phyloP scores from a whole-genome alignment of 2,329 filamentous ascomycete genomes.

The Fusarium subtropicale region DNA sequence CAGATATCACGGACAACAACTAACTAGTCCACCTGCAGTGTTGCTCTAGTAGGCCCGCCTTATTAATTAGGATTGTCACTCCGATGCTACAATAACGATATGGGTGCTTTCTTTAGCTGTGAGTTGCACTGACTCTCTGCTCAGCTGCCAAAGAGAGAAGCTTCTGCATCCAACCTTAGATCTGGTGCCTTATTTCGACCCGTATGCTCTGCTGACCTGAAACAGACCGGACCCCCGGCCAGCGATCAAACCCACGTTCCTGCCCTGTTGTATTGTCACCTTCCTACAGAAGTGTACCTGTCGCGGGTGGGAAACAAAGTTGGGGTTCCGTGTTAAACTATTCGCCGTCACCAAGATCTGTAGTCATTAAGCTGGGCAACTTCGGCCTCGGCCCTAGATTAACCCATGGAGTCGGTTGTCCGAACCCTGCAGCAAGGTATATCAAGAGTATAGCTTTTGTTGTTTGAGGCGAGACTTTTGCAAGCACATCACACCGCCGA shows the following conservation, averaged over 20 bases:
- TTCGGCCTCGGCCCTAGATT: not conserved
- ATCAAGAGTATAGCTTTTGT: conserved; percentile 3
- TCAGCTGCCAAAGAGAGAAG: conserved; percentile 5
- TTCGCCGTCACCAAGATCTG: conserved; percentile 19
- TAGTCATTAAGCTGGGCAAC: conserved; percentile 4
- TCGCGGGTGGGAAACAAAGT: conserved; percentile 15
- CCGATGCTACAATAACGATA: conserved; percentile 4
- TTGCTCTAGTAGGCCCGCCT: conserved; percentile 8
- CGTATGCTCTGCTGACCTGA: conserved; percentile 39
- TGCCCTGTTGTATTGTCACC: conserved; percentile 11
- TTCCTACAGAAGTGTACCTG: conserved; percentile 17
- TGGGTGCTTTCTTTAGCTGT: conserved; percentile 8
- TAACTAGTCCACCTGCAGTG: not conserved
- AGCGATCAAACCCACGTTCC: conserved; percentile 33
- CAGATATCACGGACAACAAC: conserved; percentile 4
- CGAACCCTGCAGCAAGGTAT: conserved; percentile 1
- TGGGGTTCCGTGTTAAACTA: conserved; percentile 21
- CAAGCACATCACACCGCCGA: conserved; percentile 36
- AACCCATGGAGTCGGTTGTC: conserved; percentile 4
- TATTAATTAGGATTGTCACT: conserved; percentile 5
- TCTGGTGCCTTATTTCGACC: conserved; percentile 32
- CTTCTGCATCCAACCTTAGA: conserved; percentile 25
- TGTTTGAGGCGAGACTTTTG: not conserved
- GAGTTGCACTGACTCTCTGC: conserved; percentile 10
- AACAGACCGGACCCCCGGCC: conserved; percentile 25